Base-by-base conservation (phyloP, 2,329 filamentous ascomycete species). In the Verticillium dahliae region DNA sequence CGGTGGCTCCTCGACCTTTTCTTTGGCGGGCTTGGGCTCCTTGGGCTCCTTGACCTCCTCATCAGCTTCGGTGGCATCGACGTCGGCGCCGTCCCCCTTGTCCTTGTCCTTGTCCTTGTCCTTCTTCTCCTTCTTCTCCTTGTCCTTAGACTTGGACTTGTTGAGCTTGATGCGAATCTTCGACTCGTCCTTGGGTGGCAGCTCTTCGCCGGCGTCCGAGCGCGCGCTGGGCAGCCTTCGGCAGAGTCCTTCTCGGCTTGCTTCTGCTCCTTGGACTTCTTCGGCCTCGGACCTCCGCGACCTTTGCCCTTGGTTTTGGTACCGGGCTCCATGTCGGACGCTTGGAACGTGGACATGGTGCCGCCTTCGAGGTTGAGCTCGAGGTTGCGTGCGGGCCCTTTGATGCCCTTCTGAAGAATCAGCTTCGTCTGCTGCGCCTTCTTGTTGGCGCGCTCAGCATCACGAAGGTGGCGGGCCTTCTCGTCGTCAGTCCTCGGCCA, bases 381-480 rank as follows among this genome's bases (percentile, higher is more conserved):
- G 65, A 93, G 79, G 65, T 83, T 85, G 65, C 85, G 80, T 1
- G 83, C 90, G 69, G 80, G 93, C 70, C 82, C 95, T 84, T 85
- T 96, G 70, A 91, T 90, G 58, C 92, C 92, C 70, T 92, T 91
- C 67, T 95, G 91, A 56, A 97, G 81, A 57, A 95, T 90, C 64
- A 91, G 85, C 76, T 92, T 92, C 18, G 93, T 97, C 66, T 93
- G 91, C 73, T 91, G 90, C 9, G 92, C 93, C 80, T 97, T 98
- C 77, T 96, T 95, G 69, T 92, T 91, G 14, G 92, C 91, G 62
- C 93, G 90, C 69, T 96, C 91, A 27, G 93, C 93, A 69, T 96
- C 93, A 57, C 89, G 88, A 55, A 95, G 80, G 69, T 92, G 89
- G 72, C 90, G 92, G 69, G 88, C 86, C 67, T 88, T 88, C 74